Conservation (phyloP, 257 asterid genomes). For the Asclepias syriaca region DNA sequence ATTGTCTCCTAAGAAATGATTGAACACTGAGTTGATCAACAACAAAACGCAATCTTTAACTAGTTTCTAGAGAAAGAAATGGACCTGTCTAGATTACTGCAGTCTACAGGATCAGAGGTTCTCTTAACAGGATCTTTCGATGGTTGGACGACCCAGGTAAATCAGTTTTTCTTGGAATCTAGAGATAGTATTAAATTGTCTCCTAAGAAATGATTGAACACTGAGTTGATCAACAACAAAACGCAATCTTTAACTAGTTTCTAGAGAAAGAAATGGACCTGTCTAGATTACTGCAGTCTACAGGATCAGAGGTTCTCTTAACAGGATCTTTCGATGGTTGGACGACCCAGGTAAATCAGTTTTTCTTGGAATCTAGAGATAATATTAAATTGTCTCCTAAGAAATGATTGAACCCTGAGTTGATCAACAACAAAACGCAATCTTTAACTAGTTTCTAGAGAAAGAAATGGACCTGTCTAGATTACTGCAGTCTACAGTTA, state of each 20-base stretch:
- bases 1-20: not conserved
- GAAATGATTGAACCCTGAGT: not conserved
- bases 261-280: not conserved
- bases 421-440: not conserved
- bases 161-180: not conserved
- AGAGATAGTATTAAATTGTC: not conserved
- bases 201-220: not conserved
- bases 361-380: not conserved
- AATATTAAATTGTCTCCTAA: not conserved
- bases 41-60: not conserved
- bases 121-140: conserved; percentile 79
- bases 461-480: not conserved
- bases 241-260: not conserved
- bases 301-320: conserved; percentile 78
- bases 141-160: conserved; percentile 95
- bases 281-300: not conserved
- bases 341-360: conserved; percentile 67
- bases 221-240: not conserved
- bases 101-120: conserved; percentile 87
- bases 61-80: not conserved
- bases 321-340: conserved; percentile 94
- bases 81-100: not conserved
- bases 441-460: not conserved
- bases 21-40: not conserved
- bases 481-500: not conserved